phyloP scores from a whole-genome alignment of 2,329 filamentous ascomycete species.

The Xylariaceae sp. region DNA sequence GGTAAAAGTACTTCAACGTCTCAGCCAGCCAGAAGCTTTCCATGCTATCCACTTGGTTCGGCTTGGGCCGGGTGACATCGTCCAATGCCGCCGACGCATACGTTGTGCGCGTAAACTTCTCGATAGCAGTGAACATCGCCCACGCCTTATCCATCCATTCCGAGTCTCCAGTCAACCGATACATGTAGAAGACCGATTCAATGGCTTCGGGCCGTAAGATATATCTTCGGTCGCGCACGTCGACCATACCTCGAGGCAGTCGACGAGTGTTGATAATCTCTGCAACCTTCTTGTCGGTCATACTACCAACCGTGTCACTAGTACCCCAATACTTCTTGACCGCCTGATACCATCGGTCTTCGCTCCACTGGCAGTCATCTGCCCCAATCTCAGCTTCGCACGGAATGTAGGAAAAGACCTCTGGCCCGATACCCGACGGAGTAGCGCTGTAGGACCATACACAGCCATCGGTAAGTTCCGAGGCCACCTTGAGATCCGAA shows the following conservation, averaged over 20 bases:
- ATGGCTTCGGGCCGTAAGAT: constrained; percentile 72
- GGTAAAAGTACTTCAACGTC: constrained; percentile 62
- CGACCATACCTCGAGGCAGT: constrained; percentile 51
- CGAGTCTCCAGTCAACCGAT: constrained; percentile 63
- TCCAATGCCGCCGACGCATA: constrained; percentile 61
- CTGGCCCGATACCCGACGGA: constrained; percentile 56
- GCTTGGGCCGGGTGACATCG: constrained; percentile 50
- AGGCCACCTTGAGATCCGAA: constrained; percentile 51
- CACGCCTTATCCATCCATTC: constrained; percentile 65
- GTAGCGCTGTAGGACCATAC: constrained; percentile 58
- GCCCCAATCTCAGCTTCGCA: constrained; percentile 30
- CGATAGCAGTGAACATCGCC: constrained; percentile 65
- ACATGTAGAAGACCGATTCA: constrained; percentile 75
- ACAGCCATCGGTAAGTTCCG: constrained; percentile 57
- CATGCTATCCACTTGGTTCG: constrained; percentile 47
- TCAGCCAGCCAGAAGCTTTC: constrained; percentile 72
- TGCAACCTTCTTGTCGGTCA: constrained; percentile 31
- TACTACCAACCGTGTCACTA: constrained; percentile 17
- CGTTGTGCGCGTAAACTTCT: constrained; percentile 54
- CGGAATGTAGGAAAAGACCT: constrained; percentile 48
- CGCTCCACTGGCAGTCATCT: constrained; percentile 32
- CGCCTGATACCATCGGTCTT: constrained; percentile 26
- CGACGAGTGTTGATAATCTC: constrained; percentile 38
- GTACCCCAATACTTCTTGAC: constrained; percentile 28
- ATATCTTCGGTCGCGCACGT: constrained; percentile 53